Evolutionary conservation across 768 basidiomycete genomes (phyloP).

Genomic region (Rhizopogon sp.): DNA sequence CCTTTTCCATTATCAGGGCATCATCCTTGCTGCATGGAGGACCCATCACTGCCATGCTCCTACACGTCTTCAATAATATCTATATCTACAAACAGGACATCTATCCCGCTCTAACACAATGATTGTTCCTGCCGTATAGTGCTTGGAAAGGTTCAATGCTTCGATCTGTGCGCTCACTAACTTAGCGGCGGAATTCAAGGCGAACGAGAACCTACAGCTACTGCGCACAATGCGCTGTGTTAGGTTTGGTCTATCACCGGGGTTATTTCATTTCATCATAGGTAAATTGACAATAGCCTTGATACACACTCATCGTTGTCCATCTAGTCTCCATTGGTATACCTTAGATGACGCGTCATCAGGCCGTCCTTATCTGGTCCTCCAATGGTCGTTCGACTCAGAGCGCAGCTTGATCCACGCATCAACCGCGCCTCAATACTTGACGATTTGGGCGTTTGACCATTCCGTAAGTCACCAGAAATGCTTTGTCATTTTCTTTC

Average conservation of each 20-base stretch:
- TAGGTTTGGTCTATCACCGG: slow-evolving; percentile 13
- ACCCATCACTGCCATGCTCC: background rate
- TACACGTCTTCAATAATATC: background rate
- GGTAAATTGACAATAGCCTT: slow-evolving; percentile 16
- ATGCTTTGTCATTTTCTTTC: background rate
- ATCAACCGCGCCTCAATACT: background rate
- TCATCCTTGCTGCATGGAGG: background rate
- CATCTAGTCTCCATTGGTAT: background rate
- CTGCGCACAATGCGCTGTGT: background rate
- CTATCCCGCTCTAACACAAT: background rate
- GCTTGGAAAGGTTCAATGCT: no score
- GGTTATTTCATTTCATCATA: slow-evolving; percentile 13
- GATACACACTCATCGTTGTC: slow-evolving; percentile 1
- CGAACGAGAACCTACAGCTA: background rate
- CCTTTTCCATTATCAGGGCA: background rate
- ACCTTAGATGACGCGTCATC: background rate
- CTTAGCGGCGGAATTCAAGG: no score
- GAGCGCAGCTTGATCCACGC: background rate
- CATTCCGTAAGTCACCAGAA: background rate
- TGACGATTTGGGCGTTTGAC: background rate
- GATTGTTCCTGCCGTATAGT: no score
- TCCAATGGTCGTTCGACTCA: background rate
- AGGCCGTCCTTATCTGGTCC: background rate
- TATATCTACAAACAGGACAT: background rate
- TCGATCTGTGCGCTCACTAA: no score